Conservation (phyloP, 73 alveolate species). For the Durusdinium trenchii region DNA sequence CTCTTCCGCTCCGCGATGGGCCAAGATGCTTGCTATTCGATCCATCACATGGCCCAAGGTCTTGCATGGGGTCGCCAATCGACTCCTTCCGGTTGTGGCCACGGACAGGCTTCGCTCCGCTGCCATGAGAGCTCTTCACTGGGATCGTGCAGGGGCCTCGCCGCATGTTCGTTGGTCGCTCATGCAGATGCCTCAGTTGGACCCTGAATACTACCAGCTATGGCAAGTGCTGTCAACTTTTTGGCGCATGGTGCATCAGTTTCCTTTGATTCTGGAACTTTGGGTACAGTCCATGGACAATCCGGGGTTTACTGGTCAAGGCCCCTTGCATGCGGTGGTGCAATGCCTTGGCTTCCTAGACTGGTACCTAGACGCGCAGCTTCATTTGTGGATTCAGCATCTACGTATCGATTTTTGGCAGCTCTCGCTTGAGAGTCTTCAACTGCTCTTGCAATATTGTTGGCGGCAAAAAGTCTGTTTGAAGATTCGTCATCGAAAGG, state of each 20-base stretch:
- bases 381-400: no score
- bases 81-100: not conserved
- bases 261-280: not conserved
- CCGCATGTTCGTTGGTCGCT: not conserved
- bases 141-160: conserved; percentile 2
- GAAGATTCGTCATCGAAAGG: no score
- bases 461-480: no score
- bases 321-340: no score
- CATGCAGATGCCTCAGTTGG: not conserved
- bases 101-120: not conserved
- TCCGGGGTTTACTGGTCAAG: no score
- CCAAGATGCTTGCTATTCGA: not conserved
- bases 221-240: not conserved
- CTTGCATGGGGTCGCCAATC: not conserved
- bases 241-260: not conserved
- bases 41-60: not conserved
- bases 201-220: not conserved
- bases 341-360: no score
- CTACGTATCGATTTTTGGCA: no score
- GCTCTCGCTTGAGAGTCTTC: no score
- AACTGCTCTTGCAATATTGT: no score
- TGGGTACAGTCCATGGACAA: not conserved
- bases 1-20: not conserved
- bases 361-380: no score
- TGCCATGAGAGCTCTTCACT: not conserved